phyloP scores from a whole-genome alignment of 75 land plant genomes.

The Selaginella tamariscina region DNA sequence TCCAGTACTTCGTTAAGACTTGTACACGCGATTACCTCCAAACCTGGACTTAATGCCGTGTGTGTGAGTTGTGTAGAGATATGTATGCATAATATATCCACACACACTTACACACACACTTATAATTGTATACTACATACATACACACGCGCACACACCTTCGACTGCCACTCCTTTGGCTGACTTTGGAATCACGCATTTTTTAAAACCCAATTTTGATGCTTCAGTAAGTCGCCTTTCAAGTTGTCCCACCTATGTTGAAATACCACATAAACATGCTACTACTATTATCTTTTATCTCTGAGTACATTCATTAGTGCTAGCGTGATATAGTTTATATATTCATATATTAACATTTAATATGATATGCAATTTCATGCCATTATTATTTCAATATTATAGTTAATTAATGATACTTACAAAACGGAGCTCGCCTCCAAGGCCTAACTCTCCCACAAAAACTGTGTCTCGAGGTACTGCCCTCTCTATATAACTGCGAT shows the following conservation, averaged over 20 bases:
- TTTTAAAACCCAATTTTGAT: slow-evolving; percentile 60
- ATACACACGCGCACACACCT: slow-evolving; percentile 18
- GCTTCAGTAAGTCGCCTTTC: slow-evolving; percentile 50
- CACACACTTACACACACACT: too few relatives aligned
- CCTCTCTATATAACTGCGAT: background rate
- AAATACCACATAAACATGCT: too few relatives aligned
- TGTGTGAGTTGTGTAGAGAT: too few relatives aligned
- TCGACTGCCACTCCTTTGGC: slow-evolving; percentile 32
- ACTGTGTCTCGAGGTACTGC: slow-evolving; percentile 47
- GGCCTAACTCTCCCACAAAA: slow-evolving; percentile 92
- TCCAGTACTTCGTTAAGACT: slow-evolving; percentile 56
- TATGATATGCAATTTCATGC: too few relatives aligned
- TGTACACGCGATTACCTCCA: slow-evolving; percentile 41
- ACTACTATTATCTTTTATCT: too few relatives aligned
- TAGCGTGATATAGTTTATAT: too few relatives aligned
- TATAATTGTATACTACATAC: too few relatives aligned
- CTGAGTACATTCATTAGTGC: too few relatives aligned
- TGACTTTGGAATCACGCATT: slow-evolving; percentile 55
- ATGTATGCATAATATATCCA: too few relatives aligned
- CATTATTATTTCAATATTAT: too few relatives aligned
- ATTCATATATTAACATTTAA: too few relatives aligned
- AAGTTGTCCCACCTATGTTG: slow-evolving; percentile 51
- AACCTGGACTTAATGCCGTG: too few relatives aligned
- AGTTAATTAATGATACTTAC: slow-evolving; percentile 32
- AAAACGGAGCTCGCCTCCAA: slow-evolving; percentile 80